Conservation (phyloP, 495 filamentous ascomycete genomes). For the Saxispiralis lemnorum region DNA sequence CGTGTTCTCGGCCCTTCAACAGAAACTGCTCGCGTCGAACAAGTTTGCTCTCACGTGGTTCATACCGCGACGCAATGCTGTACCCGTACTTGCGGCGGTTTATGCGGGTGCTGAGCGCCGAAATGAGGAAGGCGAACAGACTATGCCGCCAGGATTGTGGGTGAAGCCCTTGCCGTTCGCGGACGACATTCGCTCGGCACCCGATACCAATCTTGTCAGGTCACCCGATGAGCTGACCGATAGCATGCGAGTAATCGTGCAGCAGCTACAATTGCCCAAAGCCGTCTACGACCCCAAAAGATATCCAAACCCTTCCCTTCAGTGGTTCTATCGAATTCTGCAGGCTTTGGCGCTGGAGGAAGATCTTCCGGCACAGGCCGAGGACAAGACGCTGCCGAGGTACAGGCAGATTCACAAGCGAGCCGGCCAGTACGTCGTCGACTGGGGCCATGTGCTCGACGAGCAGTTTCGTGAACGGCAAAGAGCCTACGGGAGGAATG, state of each 20-base stretch:
- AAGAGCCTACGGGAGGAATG: constrained; percentile 20
- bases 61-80: constrained; percentile 59
- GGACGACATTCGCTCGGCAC: constrained; percentile 70
- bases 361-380: constrained; percentile 59
- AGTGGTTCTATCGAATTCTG: constrained; percentile 95
- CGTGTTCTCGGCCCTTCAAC: constrained; percentile 78
- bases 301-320: constrained; percentile 85
- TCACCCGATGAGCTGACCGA: constrained; percentile 58
- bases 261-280: constrained; percentile 79
- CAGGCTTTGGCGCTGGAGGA: constrained; percentile 88
- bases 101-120: constrained; percentile 51
- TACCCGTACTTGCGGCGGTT: constrained; percentile 63
- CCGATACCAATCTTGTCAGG: constrained; percentile 38
- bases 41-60: constrained; percentile 83
- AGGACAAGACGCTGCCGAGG: constrained; percentile 74
- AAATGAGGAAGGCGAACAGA: constrained; percentile 48
- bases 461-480: constrained; percentile 30
- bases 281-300: constrained; percentile 63
- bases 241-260: constrained; percentile 60
- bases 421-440: constrained; percentile 54
- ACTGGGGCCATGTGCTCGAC: constrained; percentile 56
- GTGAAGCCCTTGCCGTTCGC: constrained; percentile 74
- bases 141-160: constrained; percentile 74
- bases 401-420: constrained; percentile 75
- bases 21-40: constrained; percentile 58